phyloP scores from a whole-genome alignment of 2,329 filamentous ascomycete genomes.

The Hymenoscyphus occultus region DNA sequence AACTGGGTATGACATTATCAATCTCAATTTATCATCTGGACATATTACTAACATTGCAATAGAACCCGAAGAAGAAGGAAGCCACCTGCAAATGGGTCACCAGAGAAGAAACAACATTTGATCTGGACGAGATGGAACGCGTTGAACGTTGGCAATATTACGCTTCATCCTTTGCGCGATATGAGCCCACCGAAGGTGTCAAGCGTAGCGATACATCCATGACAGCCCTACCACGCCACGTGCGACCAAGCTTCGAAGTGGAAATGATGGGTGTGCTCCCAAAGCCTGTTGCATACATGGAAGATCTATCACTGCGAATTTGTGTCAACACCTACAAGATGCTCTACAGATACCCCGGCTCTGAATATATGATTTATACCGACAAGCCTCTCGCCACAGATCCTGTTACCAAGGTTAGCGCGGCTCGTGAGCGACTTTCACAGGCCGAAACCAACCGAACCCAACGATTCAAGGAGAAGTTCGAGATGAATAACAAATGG shows the following conservation, averaged over 20 bases:
- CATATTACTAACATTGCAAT: constrained; percentile 18
- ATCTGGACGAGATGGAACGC: constrained; percentile 82
- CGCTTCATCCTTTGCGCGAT: constrained; percentile 83
- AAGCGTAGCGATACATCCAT: constrained; percentile 62
- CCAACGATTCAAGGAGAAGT: constrained; percentile 49
- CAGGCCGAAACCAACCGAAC: constrained; percentile 38
- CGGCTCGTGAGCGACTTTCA: constrained; percentile 34
- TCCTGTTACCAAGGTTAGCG: constrained; percentile 34
- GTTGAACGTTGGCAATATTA: constrained; percentile 92
- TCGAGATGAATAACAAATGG: constrained; percentile 51
- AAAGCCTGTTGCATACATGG: constrained; percentile 56
- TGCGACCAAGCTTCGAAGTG: constrained; percentile 59
- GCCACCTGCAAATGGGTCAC: constrained; percentile 70
- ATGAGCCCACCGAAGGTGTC: constrained; percentile 83
- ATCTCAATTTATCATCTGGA: background rate
- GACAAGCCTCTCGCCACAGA: constrained; percentile 38
- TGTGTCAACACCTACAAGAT: constrained; percentile 78
- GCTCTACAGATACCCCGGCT: constrained; percentile 68
- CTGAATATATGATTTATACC: constrained; percentile 67
- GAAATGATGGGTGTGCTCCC: constrained; percentile 62
- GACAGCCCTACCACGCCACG: constrained; percentile 68
- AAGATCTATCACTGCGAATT: constrained; percentile 69
- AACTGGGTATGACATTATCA: constrained; percentile 69
- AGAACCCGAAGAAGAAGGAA: constrained; percentile 66
- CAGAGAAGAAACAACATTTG: constrained; percentile 72